Percentiles rank a stretch among this genome's conserved stretches.
Conservation (phyloP, 805 yeast genomes). For the Maudiozyma serrabonitensis region DNA sequence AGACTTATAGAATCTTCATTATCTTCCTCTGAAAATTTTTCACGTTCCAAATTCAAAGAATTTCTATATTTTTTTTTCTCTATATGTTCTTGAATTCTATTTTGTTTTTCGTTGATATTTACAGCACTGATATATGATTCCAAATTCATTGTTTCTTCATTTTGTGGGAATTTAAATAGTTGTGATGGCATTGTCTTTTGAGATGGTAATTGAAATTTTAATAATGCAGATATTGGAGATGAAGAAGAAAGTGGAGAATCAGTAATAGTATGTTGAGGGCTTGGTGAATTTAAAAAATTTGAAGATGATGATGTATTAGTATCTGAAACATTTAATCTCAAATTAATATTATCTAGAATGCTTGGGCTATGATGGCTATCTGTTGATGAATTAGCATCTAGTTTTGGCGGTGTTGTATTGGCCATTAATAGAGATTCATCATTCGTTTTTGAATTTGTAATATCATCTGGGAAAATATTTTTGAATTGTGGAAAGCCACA, state of each 20-base stretch:
- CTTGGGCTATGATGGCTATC: neutral
- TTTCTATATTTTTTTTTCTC: neutral
- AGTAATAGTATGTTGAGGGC: neutral
- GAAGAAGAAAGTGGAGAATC: constrained; percentile 24
- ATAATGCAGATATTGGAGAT: constrained; percentile 26
- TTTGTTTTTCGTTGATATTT: constrained; percentile 20
- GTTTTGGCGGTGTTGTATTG: neutral
- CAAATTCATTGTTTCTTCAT: constrained; percentile 24
- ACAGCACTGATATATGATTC: constrained; percentile 27
- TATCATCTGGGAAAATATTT: constrained; percentile 11
- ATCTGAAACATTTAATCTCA: constrained; percentile 5
- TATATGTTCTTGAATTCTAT: constrained; percentile 1
- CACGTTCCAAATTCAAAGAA: neutral
- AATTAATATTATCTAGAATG: constrained; percentile 2
- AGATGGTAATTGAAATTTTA: constrained; percentile 25
- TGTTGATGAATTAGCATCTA: neutral
- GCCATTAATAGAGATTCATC: neutral
- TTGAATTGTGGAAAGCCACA: constrained; percentile 16
- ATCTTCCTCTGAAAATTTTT: neutral
- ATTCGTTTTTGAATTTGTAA: neutral
- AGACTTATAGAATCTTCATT: constrained; percentile 3
- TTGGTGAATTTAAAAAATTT: constrained; percentile 1
- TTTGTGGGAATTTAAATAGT: constrained; percentile 21
- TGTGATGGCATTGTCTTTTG: constrained; percentile 10
- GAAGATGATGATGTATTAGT: neutral